Evolutionary conservation across 306 rosid genomes (phyloP).

Genomic region (Lithocarpus polystachyus): DNA sequence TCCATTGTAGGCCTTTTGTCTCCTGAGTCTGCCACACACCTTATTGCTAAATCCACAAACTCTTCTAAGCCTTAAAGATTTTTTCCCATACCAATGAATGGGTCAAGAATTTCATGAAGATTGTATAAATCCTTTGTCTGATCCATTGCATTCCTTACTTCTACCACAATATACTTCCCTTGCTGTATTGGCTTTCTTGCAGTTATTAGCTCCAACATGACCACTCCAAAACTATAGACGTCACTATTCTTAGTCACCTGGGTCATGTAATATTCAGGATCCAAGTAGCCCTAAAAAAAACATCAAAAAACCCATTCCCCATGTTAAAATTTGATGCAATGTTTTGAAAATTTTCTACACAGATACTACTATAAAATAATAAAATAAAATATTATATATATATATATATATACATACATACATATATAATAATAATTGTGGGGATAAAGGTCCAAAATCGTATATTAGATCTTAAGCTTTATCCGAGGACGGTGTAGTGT

Average conservation of each 20-base stretch:
- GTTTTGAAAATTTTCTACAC: not conserved
- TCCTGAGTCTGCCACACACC: slow-evolving; percentile 30
- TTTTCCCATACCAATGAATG: slow-evolving; percentile 10
- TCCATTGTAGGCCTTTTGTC: slow-evolving; percentile 39
- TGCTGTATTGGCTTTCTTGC: slow-evolving; percentile 34
- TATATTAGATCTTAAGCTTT: too few relatives aligned
- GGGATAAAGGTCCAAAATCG: too few relatives aligned
- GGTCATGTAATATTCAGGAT: slow-evolving; percentile 45
- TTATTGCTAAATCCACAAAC: slow-evolving; percentile 38
- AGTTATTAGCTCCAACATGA: slow-evolving; percentile 41
- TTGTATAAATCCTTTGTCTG: slow-evolving; percentile 24
- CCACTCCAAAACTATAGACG: slow-evolving; percentile 45
- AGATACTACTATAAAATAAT: not conserved
- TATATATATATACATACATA: too few relatives aligned
- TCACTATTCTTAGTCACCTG: slow-evolving; percentile 44
- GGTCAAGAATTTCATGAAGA: slow-evolving; percentile 29
- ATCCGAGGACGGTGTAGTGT: too few relatives aligned
- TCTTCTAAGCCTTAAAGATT: slow-evolving; percentile 19
- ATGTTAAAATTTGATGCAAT: not conserved
- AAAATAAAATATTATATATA: not conserved
- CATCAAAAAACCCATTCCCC: not conserved
- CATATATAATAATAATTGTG: too few relatives aligned
- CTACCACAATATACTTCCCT: slow-evolving; percentile 37
- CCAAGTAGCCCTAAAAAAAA: slow-evolving; percentile 42
- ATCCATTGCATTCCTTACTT: slow-evolving; percentile 23